Evolutionary conservation across 1,284 basidiomycete species (phyloP).

Genomic region (Porphyrellus sp.): DNA sequence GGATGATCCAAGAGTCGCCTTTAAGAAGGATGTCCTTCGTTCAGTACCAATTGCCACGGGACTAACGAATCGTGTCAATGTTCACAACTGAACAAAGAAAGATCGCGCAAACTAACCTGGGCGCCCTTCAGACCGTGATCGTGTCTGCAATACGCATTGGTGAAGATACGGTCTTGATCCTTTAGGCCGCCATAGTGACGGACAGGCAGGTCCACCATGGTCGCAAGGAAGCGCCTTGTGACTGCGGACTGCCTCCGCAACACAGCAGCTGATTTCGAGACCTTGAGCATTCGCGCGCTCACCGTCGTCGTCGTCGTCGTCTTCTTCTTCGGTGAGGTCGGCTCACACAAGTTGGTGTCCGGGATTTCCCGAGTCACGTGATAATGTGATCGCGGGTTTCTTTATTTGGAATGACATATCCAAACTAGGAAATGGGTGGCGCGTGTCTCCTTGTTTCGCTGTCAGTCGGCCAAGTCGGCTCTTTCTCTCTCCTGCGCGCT

Average conservation of each 20-base stretch:
- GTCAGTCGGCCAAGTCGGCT: constrained; percentile 10
- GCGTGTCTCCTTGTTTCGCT: constrained; percentile 16
- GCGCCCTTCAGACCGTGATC: constrained; percentile 91
- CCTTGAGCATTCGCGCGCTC: constrained; percentile 25
- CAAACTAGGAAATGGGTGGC: constrained; percentile 16
- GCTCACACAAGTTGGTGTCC: constrained; percentile 7
- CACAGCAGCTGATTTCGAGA: constrained; percentile 27
- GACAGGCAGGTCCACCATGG: constrained; percentile 78
- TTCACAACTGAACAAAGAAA: neutral
- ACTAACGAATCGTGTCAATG: constrained; percentile 40
- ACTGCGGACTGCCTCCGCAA: constrained; percentile 27
- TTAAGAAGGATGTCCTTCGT: constrained; percentile 96
- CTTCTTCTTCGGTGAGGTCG: too few species aligned
- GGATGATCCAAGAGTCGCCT: constrained; percentile 97
- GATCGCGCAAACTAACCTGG: constrained; percentile 45
- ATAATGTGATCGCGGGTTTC: constrained; percentile 1
- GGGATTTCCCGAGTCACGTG: constrained; percentile 23
- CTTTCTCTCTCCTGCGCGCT: constrained; percentile 3
- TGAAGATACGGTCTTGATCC: constrained; percentile 93
- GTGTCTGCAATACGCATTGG: constrained; percentile 81
- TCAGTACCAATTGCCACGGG: constrained; percentile 95
- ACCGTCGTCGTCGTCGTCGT: constrained; percentile 15
- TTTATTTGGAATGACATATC: constrained; percentile 9
- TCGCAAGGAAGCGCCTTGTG: constrained; percentile 63
- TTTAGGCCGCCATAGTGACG: constrained; percentile 86